Percentiles rank a stretch among this genome's conserved stretches.
These are phyloP conservation scores for Aspergillus homomorphus DNA, from an alignment of 495 filamentous ascomycete genomes.

Conservation along the genomic window DNA sequence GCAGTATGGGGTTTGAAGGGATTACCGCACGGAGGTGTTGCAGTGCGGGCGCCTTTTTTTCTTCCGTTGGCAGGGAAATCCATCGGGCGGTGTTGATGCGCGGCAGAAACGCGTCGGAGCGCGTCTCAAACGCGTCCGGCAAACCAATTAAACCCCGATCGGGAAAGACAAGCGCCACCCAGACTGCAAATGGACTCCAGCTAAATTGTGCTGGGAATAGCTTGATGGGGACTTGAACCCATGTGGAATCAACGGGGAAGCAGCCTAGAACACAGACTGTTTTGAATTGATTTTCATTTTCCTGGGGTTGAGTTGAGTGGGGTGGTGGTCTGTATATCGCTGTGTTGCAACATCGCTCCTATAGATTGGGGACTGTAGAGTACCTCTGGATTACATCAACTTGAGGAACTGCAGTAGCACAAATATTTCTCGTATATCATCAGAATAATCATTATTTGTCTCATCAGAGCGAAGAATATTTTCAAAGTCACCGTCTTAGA, in stretches of 20 bases:
- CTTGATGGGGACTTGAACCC: background rate
- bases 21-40: slow-evolving; percentile 7
- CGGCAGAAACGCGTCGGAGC: slow-evolving; percentile 26
- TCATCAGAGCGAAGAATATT: background rate
- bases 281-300: background rate
- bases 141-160: slow-evolving; percentile 35
- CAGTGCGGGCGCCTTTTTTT: slow-evolving; percentile 18
- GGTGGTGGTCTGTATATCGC: background rate
- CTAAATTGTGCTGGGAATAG: background rate
- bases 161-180: slow-evolving; percentile 12
- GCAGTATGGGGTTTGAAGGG: slow-evolving; percentile 6
- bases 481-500: background rate
- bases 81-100: slow-evolving; percentile 20
- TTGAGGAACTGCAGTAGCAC: background rate
- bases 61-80: slow-evolving; percentile 21
- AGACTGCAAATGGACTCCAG: background rate
- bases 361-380: background rate
- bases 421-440: no score
- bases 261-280: background rate
- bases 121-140: slow-evolving; percentile 26
- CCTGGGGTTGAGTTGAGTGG: background rate
- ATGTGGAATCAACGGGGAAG: background rate
- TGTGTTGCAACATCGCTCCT: background rate
- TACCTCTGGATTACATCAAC: background rate
- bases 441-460: no score